Conservation (phyloP, 2,329 filamentous ascomycete species). For the Botrytis squamosa region DNA sequence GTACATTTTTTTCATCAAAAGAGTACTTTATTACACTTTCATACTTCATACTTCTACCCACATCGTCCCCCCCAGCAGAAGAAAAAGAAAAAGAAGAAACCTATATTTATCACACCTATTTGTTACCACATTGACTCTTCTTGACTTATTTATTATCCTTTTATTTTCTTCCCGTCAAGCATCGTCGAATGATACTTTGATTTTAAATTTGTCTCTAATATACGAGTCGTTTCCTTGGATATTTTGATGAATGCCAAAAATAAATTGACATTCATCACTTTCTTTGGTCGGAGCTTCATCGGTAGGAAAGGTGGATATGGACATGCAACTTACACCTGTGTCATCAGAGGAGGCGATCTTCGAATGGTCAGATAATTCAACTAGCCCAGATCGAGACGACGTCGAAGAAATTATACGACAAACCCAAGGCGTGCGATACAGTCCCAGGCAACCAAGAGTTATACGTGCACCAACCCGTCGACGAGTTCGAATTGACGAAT, state of each 20-base stretch:
- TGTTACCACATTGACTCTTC: too few species aligned
- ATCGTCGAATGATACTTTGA: not conserved
- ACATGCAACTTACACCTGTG: constrained; percentile 19
- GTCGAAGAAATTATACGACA: constrained; percentile 18
- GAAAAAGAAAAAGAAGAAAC: not conserved
- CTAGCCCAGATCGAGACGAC: constrained; percentile 17
- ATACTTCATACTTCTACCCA: constrained; percentile 1
- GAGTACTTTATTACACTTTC: not conserved
- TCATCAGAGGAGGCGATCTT: constrained; percentile 20
- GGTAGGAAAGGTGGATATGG: constrained; percentile 16
- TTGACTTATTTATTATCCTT: not conserved
- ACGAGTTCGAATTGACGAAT: constrained; percentile 13
- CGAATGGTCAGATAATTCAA: constrained; percentile 17
- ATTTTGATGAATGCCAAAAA: not conserved
- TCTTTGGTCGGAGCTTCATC: constrained; percentile 11
- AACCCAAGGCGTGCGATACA: constrained; percentile 1
- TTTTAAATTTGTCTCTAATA: not conserved
- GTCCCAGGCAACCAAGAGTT: constrained; percentile 11
- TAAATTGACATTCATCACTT: constrained; percentile 3
- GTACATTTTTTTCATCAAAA: not conserved
- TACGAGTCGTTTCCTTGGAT: not conserved
- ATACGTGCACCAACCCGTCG: constrained; percentile 13
- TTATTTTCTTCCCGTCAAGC: not conserved
- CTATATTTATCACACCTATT: not conserved
- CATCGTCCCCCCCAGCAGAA: not conserved